Conservation (phyloP, 768 basidiomycete species). For the Xerocomellus amylosporus region DNA sequence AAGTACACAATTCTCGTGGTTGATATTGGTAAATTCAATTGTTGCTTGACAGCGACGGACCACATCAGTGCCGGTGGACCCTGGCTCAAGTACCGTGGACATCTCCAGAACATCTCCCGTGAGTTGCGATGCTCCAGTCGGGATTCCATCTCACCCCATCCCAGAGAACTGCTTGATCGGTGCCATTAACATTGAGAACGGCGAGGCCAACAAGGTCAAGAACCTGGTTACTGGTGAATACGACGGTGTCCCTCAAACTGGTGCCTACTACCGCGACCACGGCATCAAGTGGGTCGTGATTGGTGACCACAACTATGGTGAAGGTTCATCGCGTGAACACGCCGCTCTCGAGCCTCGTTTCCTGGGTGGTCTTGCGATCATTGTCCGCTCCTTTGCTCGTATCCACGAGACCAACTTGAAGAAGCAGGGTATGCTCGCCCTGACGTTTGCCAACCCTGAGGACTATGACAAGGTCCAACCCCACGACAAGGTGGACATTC, state of each 20-base stretch:
- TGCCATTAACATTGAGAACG: conserved; percentile 94
- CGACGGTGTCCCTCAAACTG: conserved; percentile 81
- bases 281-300: conserved; percentile 97
- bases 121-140: conserved; percentile 25
- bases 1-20: conserved; percentile 32
- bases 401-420: conserved; percentile 99
- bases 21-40: neutral
- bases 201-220: conserved; percentile 93
- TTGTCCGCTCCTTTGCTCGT: conserved; percentile 94
- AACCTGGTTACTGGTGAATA: conserved; percentile 87
- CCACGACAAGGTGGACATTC: conserved; percentile 83
- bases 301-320: conserved; percentile 95
- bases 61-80: conserved; percentile 98
- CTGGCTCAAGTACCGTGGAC: conserved; percentile 99
- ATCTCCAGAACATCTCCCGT: conserved; percentile 97
- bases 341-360: conserved; percentile 94
- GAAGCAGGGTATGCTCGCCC: conserved; percentile 98
- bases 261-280: conserved; percentile 82
- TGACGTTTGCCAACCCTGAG: conserved; percentile 87
- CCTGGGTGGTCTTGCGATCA: conserved; percentile 94
- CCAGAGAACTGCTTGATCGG: conserved; percentile 96
- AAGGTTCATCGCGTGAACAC: conserved; percentile 97
- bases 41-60: conserved; percentile 60
- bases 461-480: conserved; percentile 94
- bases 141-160: conserved; percentile 4